These are phyloP conservation scores for Aureobasidium sp. DNA, from an alignment of 2,329 filamentous ascomycete genomes.

Conservation along the genomic window DNA sequence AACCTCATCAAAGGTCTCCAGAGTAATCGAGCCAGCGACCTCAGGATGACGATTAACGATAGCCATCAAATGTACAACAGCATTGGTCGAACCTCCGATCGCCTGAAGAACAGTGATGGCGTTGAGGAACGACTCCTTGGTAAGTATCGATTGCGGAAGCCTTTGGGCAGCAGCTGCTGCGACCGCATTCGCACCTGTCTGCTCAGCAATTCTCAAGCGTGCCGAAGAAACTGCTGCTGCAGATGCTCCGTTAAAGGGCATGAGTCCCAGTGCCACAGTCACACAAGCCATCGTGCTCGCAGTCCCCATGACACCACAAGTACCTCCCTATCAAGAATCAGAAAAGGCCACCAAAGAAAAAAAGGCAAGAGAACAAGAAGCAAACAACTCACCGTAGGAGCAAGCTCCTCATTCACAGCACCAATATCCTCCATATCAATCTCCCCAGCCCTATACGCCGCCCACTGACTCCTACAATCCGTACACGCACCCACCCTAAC, in stretches of 20 bases:
- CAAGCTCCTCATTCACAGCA: slow-evolving; percentile 62
- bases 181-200: slow-evolving; percentile 45
- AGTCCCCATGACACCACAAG: slow-evolving; percentile 52
- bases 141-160: slow-evolving; percentile 38
- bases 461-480: slow-evolving; percentile 68
- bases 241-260: slow-evolving; percentile 44
- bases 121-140: slow-evolving; percentile 42
- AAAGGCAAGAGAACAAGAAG: neutral
- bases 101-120: slow-evolving; percentile 38
- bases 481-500: slow-evolving; percentile 63
- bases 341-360: neutral
- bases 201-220: slow-evolving; percentile 45
- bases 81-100: slow-evolving; percentile 38
- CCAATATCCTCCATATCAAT: slow-evolving; percentile 66
- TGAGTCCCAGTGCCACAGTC: slow-evolving; percentile 44
- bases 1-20: slow-evolving; percentile 42
- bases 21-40: slow-evolving; percentile 36
- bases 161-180: slow-evolving; percentile 29
- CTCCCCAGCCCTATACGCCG: slow-evolving; percentile 54
- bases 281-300: slow-evolving; percentile 51
- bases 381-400: slow-evolving; percentile 51
- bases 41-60: slow-evolving; percentile 44
- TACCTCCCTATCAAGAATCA: slow-evolving; percentile 29
- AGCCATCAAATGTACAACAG: slow-evolving; percentile 37
- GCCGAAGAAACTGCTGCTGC: slow-evolving; percentile 47